Percentiles rank a stretch among this genome's conserved stretches.
Evolutionary conservation across 2,329 filamentous ascomycete genomes (phyloP).

Genomic region (Cryphonectria radicalis): DNA sequence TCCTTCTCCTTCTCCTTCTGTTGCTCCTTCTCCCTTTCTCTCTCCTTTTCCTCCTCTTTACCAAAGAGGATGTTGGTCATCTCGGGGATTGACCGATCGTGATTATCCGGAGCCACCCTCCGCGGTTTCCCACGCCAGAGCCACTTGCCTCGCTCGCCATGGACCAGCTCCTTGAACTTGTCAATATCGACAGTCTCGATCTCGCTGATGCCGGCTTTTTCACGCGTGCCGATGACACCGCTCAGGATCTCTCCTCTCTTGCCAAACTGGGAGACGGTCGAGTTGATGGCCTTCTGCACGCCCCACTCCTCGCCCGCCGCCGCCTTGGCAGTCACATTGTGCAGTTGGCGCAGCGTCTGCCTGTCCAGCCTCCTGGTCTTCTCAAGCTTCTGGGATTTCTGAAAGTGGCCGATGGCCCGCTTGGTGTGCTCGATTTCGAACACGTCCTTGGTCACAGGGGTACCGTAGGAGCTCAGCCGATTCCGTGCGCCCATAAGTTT

Average conservation of each 20-base stretch:
- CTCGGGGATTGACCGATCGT: conserved; percentile 52
- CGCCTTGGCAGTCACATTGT: conserved; percentile 84
- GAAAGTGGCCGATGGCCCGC: conserved; percentile 83
- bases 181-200: conserved; percentile 92
- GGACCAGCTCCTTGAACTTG: conserved; percentile 75
- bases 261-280: conserved; percentile 89
- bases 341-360: conserved; percentile 79
- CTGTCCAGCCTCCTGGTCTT: conserved; percentile 80
- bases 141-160: conserved; percentile 87
- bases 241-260: conserved; percentile 94
- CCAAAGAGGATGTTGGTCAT: conserved; percentile 55
- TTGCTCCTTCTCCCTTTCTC: conserved; percentile 24
- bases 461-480: conserved; percentile 80
- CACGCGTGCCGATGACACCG: conserved; percentile 86
- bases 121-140: conserved; percentile 90
- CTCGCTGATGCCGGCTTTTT: conserved; percentile 88
- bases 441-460: conserved; percentile 85
- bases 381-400: conserved; percentile 83
- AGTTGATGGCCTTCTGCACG: conserved; percentile 92
- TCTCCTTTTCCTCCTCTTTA: conserved; percentile 55
- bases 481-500: conserved; percentile 90
- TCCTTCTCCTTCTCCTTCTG: conserved; percentile 20
- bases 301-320: conserved; percentile 89
- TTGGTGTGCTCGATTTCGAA: conserved; percentile 86
- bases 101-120: conserved; percentile 58